These are phyloP conservation scores for Cyamopsis tetragonoloba DNA, from an alignment of 306 rosid species.

Conservation along the genomic window DNA sequence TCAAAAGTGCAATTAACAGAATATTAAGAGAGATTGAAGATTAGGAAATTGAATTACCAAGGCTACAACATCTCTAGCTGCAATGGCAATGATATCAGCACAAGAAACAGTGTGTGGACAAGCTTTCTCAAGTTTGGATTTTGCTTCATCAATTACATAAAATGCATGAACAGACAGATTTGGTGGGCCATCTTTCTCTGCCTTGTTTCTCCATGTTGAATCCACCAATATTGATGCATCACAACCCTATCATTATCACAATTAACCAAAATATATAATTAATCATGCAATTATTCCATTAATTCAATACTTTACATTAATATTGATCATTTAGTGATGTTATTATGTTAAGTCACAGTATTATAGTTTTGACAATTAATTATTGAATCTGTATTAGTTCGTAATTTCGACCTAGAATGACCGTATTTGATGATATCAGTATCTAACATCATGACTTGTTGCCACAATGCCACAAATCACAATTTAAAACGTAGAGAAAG, in stretches of 20 bases:
- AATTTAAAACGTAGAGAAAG: too few species aligned
- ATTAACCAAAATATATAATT: neutral
- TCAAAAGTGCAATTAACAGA: too few species aligned
- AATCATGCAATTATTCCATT: neutral
- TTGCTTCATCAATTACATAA: conserved; percentile 63
- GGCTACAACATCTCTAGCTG: conserved; percentile 71
- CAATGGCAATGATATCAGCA: conserved; percentile 65
- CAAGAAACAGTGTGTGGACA: conserved; percentile 69
- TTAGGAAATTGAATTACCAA: conserved; percentile 32
- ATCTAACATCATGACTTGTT: too few species aligned
- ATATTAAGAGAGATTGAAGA: neutral
- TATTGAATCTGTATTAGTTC: too few species aligned
- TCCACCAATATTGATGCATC: conserved; percentile 71
- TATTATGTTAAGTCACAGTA: too few species aligned
- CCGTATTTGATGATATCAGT: too few species aligned
- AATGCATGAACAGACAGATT: conserved; percentile 54
- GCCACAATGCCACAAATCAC: too few species aligned
- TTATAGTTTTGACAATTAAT: too few species aligned
- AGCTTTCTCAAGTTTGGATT: conserved; percentile 60
- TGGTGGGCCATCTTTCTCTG: conserved; percentile 75
- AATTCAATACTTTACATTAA: neutral
- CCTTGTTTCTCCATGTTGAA: conserved; percentile 45
- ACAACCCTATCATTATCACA: conserved; percentile 47
- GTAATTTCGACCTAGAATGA: too few species aligned
- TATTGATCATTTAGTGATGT: too few species aligned